Conservation (phyloP, 306 rosid genomes). For the Trifolium repens region DNA sequence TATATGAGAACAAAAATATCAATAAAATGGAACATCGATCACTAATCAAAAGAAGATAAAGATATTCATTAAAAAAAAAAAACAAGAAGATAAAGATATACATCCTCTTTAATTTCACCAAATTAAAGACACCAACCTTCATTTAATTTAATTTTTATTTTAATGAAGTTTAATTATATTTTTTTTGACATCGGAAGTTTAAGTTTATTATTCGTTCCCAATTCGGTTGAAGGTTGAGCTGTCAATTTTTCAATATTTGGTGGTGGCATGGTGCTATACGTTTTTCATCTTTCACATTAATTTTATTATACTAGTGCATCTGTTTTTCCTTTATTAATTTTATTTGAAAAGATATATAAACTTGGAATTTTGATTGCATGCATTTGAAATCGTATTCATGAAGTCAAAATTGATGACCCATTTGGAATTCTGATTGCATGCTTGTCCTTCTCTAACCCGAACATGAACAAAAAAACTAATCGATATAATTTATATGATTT, state of each 20-base stretch:
- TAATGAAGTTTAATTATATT: not conserved
- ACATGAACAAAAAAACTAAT: no score
- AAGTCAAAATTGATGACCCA: no score
- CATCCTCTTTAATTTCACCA: conserved; percentile 34
- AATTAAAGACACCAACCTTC: conserved; percentile 51
- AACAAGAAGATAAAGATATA: conserved; percentile 36
- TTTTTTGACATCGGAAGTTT: not conserved
- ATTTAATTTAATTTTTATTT: no score
- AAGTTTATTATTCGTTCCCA: conserved; percentile 44
- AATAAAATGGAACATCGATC: conserved; percentile 32
- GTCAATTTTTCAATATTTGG: conserved; percentile 54
- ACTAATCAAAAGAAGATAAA: conserved; percentile 41
- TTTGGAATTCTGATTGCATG: no score
- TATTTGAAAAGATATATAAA: not conserved
- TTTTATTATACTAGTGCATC: conserved; percentile 1
- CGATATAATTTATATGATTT: no score
- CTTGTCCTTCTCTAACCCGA: no score
- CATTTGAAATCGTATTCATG: not conserved
- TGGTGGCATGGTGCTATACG: conserved; percentile 42
- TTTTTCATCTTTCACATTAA: conserved; percentile 39
- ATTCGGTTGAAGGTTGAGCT: conserved; percentile 63
- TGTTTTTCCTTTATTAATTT: not conserved
- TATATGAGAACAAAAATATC: not conserved
- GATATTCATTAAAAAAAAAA: no score
- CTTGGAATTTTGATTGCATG: not conserved